Evolutionary conservation across 306 rosid genomes (phyloP).

Genomic region (Ochetophila trinervis): DNA sequence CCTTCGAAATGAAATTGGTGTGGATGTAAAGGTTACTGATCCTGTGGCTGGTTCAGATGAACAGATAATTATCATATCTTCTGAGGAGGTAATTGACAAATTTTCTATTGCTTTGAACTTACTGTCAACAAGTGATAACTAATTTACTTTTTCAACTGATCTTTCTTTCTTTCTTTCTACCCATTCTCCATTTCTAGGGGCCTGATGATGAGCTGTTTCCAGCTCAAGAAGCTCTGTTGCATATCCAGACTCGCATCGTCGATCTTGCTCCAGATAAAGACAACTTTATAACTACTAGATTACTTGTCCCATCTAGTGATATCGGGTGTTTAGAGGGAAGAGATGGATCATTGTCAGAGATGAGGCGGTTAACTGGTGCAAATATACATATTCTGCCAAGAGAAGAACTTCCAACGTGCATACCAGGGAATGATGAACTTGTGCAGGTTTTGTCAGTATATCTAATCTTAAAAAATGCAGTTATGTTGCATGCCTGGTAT

Average conservation of each 20-base stretch:
- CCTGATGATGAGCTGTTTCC: constrained; percentile 97
- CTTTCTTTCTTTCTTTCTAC: neutral
- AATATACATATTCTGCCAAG: constrained; percentile 71
- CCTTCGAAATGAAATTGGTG: constrained; percentile 87
- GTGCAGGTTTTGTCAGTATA: constrained; percentile 70
- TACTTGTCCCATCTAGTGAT: constrained; percentile 66
- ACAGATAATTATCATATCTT: constrained; percentile 75
- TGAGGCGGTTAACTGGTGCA: constrained; percentile 78
- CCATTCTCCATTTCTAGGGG: constrained; percentile 59
- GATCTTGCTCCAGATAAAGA: constrained; percentile 83
- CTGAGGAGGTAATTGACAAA: constrained; percentile 72
- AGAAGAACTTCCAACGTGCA: constrained; percentile 70
- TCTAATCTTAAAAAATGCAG: constrained; percentile 16
- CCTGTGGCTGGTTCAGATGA: constrained; percentile 74
- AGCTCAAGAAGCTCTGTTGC: constrained; percentile 98
- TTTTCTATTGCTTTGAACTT: constrained; percentile 15
- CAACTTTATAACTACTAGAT: constrained; percentile 78
- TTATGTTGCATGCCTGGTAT: constrained; percentile 15
- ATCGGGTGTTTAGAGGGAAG: constrained; percentile 91
- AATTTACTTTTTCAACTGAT: neutral
- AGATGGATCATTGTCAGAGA: constrained; percentile 74
- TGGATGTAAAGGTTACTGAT: constrained; percentile 68
- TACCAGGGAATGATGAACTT: constrained; percentile 69
- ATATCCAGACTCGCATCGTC: constrained; percentile 80
- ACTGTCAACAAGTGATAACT: neutral